Conservation (phyloP, 441 rosid species). For the Flueggea neowawraea region DNA sequence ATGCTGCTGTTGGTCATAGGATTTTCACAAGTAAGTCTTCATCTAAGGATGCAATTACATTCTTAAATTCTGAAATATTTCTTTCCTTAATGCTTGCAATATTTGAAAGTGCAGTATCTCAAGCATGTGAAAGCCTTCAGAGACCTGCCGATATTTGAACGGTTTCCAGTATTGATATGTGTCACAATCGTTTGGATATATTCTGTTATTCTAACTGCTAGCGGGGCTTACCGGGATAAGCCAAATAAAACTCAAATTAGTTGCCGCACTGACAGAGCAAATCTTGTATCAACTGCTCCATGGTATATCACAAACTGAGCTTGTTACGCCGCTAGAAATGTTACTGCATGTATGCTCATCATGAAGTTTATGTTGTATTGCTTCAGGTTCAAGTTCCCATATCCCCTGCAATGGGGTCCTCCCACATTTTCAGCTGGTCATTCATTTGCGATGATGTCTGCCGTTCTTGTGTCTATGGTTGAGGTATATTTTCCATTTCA, state of each 20-base stretch:
- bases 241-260: constrained; percentile 67
- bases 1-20: constrained; percentile 82
- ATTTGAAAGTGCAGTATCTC: constrained; percentile 64
- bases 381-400: constrained; percentile 90
- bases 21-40: constrained; percentile 71
- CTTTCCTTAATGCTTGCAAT: constrained; percentile 9
- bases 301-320: constrained; percentile 47
- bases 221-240: constrained; percentile 86
- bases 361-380: constrained; percentile 4
- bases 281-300: constrained; percentile 95
- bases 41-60: neutral
- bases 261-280: constrained; percentile 95
- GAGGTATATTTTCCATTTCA: constrained; percentile 47
- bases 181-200: constrained; percentile 82
- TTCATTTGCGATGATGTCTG: constrained; percentile 97
- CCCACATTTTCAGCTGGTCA: constrained; percentile 96
- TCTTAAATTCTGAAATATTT: constrained; percentile 4
- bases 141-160: constrained; percentile 77
- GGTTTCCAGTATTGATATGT: constrained; percentile 82
- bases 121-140: constrained; percentile 71
- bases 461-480: constrained; percentile 87
- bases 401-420: constrained; percentile 99
- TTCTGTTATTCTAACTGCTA: constrained; percentile 85
- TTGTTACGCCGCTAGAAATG: neutral
- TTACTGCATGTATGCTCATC: constrained; percentile 1